Percentiles rank a stretch among this genome's conserved stretches.
phyloP scores from a whole-genome alignment of 2,329 filamentous ascomycete species.

The Ramularia endophylla region DNA sequence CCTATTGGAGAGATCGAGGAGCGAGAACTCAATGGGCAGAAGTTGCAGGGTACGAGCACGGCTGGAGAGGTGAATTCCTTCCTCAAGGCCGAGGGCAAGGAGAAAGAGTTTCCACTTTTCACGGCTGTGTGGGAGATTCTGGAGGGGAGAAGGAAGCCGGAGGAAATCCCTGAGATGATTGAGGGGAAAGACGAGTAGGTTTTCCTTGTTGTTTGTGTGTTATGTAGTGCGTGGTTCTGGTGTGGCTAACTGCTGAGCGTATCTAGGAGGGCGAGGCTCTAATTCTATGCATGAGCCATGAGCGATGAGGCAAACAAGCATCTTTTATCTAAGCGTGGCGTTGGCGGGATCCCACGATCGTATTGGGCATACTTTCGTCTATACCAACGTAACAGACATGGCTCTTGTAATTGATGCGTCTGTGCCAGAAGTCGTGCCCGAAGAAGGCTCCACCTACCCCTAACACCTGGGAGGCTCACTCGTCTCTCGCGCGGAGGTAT shows the following conservation, averaged over 20 bases:
- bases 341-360: no score
- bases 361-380: no score
- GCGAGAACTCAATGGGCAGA: constrained; percentile 90
- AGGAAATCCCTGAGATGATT: constrained; percentile 69
- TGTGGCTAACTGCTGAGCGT: background rate
- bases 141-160: constrained; percentile 66
- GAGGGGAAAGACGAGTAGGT: constrained; percentile 24
- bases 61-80: constrained; percentile 89
- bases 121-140: constrained; percentile 81
- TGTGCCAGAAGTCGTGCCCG: no score
- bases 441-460: no score
- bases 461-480: no score
- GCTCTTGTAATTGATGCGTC: no score
- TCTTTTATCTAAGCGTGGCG: no score
- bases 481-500: no score
- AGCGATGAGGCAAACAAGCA: no score
- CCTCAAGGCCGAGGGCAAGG: constrained; percentile 68
- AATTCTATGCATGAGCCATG: background rate
- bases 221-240: background rate
- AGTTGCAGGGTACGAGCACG: constrained; percentile 89
- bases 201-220: background rate
- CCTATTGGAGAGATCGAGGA: constrained; percentile 82
- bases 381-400: no score
- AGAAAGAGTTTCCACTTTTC: constrained; percentile 84
- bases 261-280: background rate